phyloP scores from a whole-genome alignment of 2,329 filamentous ascomycete species.

The Pseudogymnoascus sp. region DNA sequence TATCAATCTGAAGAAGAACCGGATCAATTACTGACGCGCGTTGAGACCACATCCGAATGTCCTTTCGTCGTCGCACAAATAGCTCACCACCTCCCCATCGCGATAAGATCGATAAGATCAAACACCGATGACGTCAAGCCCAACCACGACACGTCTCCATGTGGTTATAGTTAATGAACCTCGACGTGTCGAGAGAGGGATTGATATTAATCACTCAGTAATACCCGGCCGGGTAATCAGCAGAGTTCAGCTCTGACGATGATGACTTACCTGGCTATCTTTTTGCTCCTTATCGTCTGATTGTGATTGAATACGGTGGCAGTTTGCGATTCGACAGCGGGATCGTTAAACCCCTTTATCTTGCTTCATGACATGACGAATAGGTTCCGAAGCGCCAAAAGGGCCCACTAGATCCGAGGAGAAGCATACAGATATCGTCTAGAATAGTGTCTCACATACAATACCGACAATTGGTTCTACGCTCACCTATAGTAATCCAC shows the following conservation, averaged over 20 bases:
- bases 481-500: no score
- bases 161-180: not conserved
- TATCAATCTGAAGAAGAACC: not conserved
- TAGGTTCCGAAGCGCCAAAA: no score
- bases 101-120: conserved; percentile 9
- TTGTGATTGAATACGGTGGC: not conserved
- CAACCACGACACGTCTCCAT: not conserved
- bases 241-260: not conserved
- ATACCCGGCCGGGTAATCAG: not conserved
- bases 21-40: not conserved
- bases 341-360: no score
- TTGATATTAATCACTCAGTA: not conserved
- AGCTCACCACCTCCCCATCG: not conserved
- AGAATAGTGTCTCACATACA: no score
- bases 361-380: no score
- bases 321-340: not conserved
- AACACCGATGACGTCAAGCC: not conserved
- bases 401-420: no score
- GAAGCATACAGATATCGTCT: no score
- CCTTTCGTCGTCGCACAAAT: not conserved
- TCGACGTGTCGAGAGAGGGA: not conserved
- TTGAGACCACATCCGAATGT: not conserved
- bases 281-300: not conserved
- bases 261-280: not conserved
- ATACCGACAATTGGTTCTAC: no score